phyloP scores from a whole-genome alignment of 768 basidiomycete species.

The Tulasnella sp. region DNA sequence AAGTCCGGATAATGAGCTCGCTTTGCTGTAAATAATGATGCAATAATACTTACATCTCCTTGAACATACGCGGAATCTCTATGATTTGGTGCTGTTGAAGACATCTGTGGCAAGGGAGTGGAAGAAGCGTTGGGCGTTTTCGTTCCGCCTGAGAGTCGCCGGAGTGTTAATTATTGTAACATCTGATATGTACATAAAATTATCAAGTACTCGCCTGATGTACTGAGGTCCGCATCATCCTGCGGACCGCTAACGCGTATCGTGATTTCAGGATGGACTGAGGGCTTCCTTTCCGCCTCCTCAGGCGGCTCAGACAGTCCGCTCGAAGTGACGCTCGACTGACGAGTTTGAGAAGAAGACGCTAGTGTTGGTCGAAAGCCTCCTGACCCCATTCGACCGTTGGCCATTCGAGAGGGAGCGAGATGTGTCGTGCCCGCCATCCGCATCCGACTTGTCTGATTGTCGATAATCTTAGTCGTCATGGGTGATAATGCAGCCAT shows the following conservation, averaged over 20 bases:
- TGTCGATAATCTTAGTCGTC: not conserved
- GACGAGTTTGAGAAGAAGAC: not conserved
- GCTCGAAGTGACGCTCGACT: slow-evolving; percentile 62
- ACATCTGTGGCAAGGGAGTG: not conserved
- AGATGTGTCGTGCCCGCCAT: too few relatives aligned
- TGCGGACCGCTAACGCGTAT: slow-evolving; percentile 5
- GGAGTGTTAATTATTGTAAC: not conserved
- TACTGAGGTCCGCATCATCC: not conserved
- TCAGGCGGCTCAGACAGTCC: slow-evolving; percentile 72
- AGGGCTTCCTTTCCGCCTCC: slow-evolving; percentile 48
- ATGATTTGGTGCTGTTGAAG: not conserved
- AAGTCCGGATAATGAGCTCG: slow-evolving; percentile 10
- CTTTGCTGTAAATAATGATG: slow-evolving; percentile 16
- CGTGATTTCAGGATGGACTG: not conserved
- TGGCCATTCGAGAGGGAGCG: too few relatives aligned
- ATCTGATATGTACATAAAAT: not conserved
- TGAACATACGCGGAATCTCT: not conserved
- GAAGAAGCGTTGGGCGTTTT: not conserved
- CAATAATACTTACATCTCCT: slow-evolving; percentile 17
- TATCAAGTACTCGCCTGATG: not conserved
- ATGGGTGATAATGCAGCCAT: slow-evolving; percentile 7
- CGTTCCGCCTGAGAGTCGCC: not conserved
- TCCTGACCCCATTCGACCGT: too few relatives aligned
- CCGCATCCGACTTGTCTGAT: too few relatives aligned
- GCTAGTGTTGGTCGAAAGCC: not conserved